Conservation (phyloP, 176 grass and related monocot species). For the Phyllostachys edulis region DNA sequence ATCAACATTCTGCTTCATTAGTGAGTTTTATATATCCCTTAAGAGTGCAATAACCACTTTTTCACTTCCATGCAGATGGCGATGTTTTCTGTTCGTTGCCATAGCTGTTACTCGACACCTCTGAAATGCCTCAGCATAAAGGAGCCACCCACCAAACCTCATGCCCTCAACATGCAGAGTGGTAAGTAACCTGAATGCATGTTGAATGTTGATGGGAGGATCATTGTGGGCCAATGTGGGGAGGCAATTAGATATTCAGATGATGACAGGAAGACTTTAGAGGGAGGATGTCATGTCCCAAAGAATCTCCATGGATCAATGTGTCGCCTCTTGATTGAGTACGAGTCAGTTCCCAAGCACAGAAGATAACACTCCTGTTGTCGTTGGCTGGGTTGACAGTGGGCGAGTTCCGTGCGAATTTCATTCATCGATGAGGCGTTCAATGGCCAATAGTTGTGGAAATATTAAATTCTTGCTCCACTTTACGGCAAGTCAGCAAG, state of each 20-base stretch:
- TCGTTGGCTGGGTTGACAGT: slow-evolving; percentile 20
- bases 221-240: slow-evolving; percentile 44
- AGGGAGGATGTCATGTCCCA: slow-evolving; percentile 29
- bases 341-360: slow-evolving; percentile 17
- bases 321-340: slow-evolving; percentile 6
- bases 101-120: slow-evolving; percentile 8
- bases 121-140: slow-evolving; percentile 21
- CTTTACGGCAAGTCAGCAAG: background rate
- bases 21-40: background rate
- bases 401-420: background rate
- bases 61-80: slow-evolving; percentile 29
- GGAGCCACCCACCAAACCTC: slow-evolving; percentile 14
- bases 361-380: background rate
- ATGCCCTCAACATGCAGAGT: slow-evolving; percentile 7
- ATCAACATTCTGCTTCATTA: background rate
- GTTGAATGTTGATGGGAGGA: slow-evolving; percentile 32
- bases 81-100: slow-evolving; percentile 25
- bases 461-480: background rate
- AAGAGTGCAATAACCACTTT: background rate
- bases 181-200: slow-evolving; percentile 25
- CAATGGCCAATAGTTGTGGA: background rate
- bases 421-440: background rate
- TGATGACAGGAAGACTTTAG: slow-evolving; percentile 34
- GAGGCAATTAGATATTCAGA: slow-evolving; percentile 48
- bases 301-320: slow-evolving; percentile 35